Percentiles rank a stretch among this genome's conserved stretches.
Evolutionary conservation across 306 rosid genomes (phyloP).

Genomic region (Nissolia schottii): DNA sequence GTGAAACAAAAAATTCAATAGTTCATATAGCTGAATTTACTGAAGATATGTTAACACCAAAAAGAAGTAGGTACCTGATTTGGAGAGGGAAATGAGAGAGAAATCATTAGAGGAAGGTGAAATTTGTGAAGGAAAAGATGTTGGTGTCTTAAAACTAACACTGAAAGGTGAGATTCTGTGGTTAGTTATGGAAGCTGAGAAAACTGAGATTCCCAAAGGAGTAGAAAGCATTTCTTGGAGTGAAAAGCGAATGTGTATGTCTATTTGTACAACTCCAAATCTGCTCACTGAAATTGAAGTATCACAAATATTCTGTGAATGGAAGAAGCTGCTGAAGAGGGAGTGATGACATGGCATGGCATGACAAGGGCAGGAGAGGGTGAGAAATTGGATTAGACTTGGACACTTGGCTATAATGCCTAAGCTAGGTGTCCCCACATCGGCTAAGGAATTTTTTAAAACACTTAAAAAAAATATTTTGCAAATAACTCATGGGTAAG

Average conservation of each 20-base stretch:
- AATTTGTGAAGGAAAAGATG: constrained; percentile 33
- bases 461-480: too few relatives aligned
- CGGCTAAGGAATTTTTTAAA: too few relatives aligned
- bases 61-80: constrained; percentile 52
- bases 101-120: constrained; percentile 34
- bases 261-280: background rate
- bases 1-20: background rate
- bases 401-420: background rate
- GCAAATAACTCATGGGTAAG: too few relatives aligned
- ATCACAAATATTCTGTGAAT: background rate
- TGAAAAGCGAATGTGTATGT: too few relatives aligned
- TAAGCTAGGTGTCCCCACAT: too few relatives aligned
- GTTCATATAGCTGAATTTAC: background rate
- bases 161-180: constrained; percentile 28
- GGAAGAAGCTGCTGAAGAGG: background rate
- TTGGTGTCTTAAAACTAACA: constrained; percentile 34
- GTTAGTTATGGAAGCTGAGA: constrained; percentile 42
- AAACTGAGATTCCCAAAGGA: constrained; percentile 45
- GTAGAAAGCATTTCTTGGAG: constrained; percentile 59
- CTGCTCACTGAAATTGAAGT: constrained; percentile 9
- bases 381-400: background rate
- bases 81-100: constrained; percentile 35
- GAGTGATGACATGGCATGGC: background rate
- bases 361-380: background rate
- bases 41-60: background rate